phyloP scores from a whole-genome alignment of 106 monocot genomes.

The Cymbidium sinense region DNA sequence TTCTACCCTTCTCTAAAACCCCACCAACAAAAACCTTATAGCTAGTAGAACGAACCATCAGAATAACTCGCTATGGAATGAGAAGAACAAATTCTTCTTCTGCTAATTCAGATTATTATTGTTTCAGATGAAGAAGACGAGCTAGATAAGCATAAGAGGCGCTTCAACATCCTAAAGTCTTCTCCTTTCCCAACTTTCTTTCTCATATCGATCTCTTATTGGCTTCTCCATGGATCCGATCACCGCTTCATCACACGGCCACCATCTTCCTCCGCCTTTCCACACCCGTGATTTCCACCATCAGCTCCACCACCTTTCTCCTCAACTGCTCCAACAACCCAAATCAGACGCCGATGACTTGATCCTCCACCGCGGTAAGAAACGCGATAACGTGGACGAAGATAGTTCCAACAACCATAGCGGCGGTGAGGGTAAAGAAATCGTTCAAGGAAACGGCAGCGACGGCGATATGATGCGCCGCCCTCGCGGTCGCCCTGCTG shows the following conservation, averaged over 20 bases:
- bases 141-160: no score
- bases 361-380: slow-evolving; percentile 1
- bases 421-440: slow-evolving; percentile 10
- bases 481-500: slow-evolving; percentile 50
- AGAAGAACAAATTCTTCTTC: no score
- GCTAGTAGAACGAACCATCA: no score
- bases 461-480: slow-evolving; percentile 32
- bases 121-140: not conserved
- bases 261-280: slow-evolving; percentile 55
- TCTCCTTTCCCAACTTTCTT: not conserved
- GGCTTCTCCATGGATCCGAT: slow-evolving; percentile 37
- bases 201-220: not conserved
- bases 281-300: slow-evolving; percentile 47
- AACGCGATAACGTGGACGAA: slow-evolving; percentile 5
- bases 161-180: not conserved
- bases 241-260: slow-evolving; percentile 25
- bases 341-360: slow-evolving; percentile 20
- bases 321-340: slow-evolving; percentile 9
- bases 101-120: no score
- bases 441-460: not conserved
- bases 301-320: slow-evolving; percentile 26
- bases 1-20: not conserved
- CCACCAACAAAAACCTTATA: no score
- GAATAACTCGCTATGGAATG: no score
- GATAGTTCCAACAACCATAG: not conserved